Evolutionary conservation across 2,329 filamentous ascomycete genomes (phyloP).

Genomic region (Cercospora sp.): DNA sequence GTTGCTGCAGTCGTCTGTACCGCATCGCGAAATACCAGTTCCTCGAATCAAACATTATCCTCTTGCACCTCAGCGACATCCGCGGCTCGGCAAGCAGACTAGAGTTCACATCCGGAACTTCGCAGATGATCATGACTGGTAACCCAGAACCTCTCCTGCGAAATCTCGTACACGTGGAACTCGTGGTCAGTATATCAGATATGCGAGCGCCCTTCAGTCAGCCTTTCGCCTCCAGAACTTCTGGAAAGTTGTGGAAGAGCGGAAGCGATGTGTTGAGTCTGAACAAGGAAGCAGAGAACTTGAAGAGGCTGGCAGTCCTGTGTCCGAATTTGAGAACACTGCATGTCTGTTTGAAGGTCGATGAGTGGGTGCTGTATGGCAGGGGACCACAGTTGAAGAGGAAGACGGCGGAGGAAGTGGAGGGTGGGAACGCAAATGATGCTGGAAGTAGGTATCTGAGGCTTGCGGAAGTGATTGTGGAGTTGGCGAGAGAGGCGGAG

Average conservation of each 20-base stretch:
- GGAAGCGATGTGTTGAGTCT: conserved; percentile 8
- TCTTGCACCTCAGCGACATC: conserved; percentile 15
- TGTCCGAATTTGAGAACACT: conserved; percentile 9
- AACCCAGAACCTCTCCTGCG: conserved; percentile 14
- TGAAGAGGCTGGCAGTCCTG: neutral
- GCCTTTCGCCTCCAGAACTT: conserved; percentile 11
- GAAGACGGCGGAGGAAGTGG: neutral
- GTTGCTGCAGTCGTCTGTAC: conserved; percentile 9
- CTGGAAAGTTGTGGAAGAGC: conserved; percentile 8
- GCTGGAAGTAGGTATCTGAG: conserved; percentile 7
- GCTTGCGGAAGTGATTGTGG: conserved; percentile 7
- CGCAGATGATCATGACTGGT: conserved; percentile 15
- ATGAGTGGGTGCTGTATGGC: conserved; percentile 17
- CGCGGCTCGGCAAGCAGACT: conserved; percentile 15
- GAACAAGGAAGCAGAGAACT: conserved; percentile 8
- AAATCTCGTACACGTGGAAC: conserved; percentile 8
- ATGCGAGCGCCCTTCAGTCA: conserved; percentile 18
- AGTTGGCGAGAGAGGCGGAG: conserved; percentile 5
- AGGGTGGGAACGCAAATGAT: neutral
- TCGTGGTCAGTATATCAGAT: conserved; percentile 11
- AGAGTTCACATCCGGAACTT: conserved; percentile 5
- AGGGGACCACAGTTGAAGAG: conserved; percentile 6
- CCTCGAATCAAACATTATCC: conserved; percentile 17
- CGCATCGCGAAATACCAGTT: conserved; percentile 7
- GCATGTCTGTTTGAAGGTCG: conserved; percentile 16